A percentile compares a stretch with the other conserved stretches of the same genome.
phyloP scores from a whole-genome alignment of 2,329 filamentous ascomycete species.

The Paracorniculantispora psalliotae region DNA sequence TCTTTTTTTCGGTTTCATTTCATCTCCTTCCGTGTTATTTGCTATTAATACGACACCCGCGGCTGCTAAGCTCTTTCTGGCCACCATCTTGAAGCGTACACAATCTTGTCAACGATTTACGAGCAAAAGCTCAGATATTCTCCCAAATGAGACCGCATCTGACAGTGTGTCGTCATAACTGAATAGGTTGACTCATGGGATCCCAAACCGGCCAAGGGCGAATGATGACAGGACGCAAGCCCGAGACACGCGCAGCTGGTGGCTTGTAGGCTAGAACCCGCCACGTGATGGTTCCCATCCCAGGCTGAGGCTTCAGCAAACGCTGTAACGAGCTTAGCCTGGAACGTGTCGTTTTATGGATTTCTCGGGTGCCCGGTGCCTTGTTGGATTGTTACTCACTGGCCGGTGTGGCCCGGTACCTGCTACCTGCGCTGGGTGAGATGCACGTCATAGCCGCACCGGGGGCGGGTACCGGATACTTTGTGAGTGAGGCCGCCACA shows the following conservation, averaged over 20 bases:
- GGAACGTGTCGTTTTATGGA: too few species aligned
- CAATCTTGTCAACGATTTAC: not conserved
- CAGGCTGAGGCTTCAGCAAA: not conserved
- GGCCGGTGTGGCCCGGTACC: not conserved
- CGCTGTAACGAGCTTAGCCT: not conserved
- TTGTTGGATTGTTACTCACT: not conserved
- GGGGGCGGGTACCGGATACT: not conserved
- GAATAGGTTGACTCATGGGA: not conserved
- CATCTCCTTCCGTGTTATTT: too few species aligned
- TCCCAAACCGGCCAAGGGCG: not conserved
- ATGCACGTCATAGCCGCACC: slow-evolving; percentile 3
- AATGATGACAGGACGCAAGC: not conserved
- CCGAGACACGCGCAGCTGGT: not conserved
- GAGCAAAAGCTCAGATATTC: too few species aligned
- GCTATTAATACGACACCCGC: too few species aligned
- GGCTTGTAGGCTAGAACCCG: slow-evolving; percentile 2
- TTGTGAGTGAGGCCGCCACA: not conserved
- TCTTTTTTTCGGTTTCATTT: too few species aligned
- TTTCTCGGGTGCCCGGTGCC: not conserved
- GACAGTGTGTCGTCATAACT: not conserved
- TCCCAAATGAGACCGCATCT: not conserved
- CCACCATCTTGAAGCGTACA: too few species aligned
- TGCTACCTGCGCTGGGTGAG: not conserved
- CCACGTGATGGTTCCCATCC: slow-evolving; percentile 1
- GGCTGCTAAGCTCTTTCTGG: too few species aligned